Evolutionary conservation across 129 eudicot species (phyloP).

Genomic region (Smallanthus sonchifolius): DNA sequence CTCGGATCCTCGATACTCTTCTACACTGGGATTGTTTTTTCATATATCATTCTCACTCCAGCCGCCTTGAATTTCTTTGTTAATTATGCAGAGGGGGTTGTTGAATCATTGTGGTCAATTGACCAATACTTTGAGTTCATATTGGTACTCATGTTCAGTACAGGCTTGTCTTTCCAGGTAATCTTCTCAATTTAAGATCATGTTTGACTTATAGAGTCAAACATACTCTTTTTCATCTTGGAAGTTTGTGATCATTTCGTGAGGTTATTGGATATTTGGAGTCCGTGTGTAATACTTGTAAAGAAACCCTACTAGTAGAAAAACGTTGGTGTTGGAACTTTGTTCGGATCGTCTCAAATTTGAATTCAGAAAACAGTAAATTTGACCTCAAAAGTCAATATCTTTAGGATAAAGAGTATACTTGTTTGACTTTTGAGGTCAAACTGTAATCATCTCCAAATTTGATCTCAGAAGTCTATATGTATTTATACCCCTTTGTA

Average conservation of each 20-base stretch:
- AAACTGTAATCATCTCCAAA: conserved; percentile 5
- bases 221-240: background rate
- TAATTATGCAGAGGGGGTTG: conserved; percentile 93
- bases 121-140: conserved; percentile 98
- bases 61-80: conserved; percentile 96
- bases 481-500: background rate
- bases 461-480: background rate
- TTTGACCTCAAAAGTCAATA: conserved; percentile 8
- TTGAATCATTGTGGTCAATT: conserved; percentile 97
- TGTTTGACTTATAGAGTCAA: conserved; percentile 2
- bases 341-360: background rate
- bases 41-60: conserved; percentile 89
- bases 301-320: background rate
- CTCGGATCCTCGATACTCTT: conserved; percentile 90
- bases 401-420: background rate
- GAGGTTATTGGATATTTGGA: background rate
- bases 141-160: conserved; percentile 95
- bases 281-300: background rate
- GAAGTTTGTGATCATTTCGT: background rate
- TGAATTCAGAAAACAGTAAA: background rate
- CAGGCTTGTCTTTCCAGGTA: conserved; percentile 99
- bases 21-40: conserved; percentile 73
- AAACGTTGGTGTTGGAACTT: background rate
- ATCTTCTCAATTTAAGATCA: background rate
- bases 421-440: background rate